Evolutionary conservation across 2,329 filamentous ascomycete genomes (phyloP).

Genomic region (Raffaelea ambrosiae): DNA sequence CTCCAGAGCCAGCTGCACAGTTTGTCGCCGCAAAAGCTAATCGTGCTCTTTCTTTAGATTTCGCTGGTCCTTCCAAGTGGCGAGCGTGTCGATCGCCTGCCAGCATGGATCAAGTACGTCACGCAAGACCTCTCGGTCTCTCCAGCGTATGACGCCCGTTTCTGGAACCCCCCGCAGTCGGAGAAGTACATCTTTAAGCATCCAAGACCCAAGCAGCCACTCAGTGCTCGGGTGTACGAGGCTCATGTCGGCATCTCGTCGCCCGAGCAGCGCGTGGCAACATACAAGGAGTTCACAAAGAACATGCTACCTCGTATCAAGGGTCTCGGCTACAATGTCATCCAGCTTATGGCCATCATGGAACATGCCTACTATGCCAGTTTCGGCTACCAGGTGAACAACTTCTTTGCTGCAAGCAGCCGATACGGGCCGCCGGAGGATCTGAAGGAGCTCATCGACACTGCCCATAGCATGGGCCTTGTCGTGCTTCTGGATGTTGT

Average conservation of each 20-base stretch:
- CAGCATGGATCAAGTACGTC: conserved; percentile 95
- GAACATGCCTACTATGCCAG: conserved; percentile 99
- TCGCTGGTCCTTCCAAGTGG: conserved; percentile 72
- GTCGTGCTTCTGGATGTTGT: conserved; percentile 91
- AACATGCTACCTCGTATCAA: conserved; percentile 90
- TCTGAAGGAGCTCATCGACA: conserved; percentile 92
- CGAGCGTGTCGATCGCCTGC: conserved; percentile 77
- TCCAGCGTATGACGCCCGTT: conserved; percentile 86
- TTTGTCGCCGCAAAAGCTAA: neutral
- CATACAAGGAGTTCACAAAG: conserved; percentile 94
- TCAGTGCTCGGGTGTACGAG: conserved; percentile 88
- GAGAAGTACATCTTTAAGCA: conserved; percentile 83
- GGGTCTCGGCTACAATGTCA: conserved; percentile 87
- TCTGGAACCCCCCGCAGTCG: conserved; percentile 83
- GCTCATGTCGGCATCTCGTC: conserved; percentile 98
- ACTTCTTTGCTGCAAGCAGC: conserved; percentile 95
- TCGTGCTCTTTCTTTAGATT: conserved; percentile 47
- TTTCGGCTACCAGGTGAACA: conserved; percentile 98
- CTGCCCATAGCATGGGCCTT: conserved; percentile 83
- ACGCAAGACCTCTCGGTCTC: conserved; percentile 88
- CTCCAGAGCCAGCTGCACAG: neutral
- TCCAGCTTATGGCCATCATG: conserved; percentile 98
- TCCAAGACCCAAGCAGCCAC: conserved; percentile 69
- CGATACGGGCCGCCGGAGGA: conserved; percentile 91
- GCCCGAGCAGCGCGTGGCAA: conserved; percentile 78